A percentile compares a stretch with the other conserved stretches of the same genome.
Evolutionary conservation across 208 protist species (phyloP).

Genomic region (Endotrypanum monterogeii): DNA sequence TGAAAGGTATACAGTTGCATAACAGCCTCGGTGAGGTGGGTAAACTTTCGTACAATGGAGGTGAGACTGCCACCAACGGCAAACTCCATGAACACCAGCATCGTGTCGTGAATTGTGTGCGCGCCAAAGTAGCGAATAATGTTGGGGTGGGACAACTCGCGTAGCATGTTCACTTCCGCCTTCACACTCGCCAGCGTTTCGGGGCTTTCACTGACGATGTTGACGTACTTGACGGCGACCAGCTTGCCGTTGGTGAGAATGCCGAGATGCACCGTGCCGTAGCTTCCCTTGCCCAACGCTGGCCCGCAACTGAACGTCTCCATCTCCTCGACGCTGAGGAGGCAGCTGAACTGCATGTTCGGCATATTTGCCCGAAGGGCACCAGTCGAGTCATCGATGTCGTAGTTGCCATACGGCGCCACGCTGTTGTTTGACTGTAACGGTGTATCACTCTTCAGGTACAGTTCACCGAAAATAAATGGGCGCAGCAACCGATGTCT

Average conservation of each 20-base stretch:
- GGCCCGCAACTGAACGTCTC: constrained; percentile 80
- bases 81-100: constrained; percentile 93
- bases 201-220: constrained; percentile 47
- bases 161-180: constrained; percentile 75
- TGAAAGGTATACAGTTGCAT: constrained; percentile 83
- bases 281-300: constrained; percentile 66
- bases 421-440: constrained; percentile 17
- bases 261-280: constrained; percentile 70
- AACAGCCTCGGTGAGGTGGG: constrained; percentile 65
- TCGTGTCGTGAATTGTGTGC: constrained; percentile 56
- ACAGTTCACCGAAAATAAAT: constrained; percentile 38
- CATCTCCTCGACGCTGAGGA: constrained; percentile 74
- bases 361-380: constrained; percentile 20
- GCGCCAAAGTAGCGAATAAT: constrained; percentile 87
- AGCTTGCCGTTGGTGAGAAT: constrained; percentile 59
- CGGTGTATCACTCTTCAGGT: constrained; percentile 10
- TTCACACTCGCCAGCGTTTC: constrained; percentile 61
- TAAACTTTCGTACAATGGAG: constrained; percentile 79
- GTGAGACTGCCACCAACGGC: constrained; percentile 84
- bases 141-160: constrained; percentile 79
- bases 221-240: constrained; percentile 73
- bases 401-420: constrained; percentile 9
- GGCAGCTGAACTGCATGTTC: constrained; percentile 30
- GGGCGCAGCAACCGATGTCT: constrained; percentile 46
- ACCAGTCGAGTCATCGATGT: constrained; percentile 24